phyloP scores from a whole-genome alignment of 2,329 filamentous ascomycete genomes.

The Fusarium continuum region DNA sequence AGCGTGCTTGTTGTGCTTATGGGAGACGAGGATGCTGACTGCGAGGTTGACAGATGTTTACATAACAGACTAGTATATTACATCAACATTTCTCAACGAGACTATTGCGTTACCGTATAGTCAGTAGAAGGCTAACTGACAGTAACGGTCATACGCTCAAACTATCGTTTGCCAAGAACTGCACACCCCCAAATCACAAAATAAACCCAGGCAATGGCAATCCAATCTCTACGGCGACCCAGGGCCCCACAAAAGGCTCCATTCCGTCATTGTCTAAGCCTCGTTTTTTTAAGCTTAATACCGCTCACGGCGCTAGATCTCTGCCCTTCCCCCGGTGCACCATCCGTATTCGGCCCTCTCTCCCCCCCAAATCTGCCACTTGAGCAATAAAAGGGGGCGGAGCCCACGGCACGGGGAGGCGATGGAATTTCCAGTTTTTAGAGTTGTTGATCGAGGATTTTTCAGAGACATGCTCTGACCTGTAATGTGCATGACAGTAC shows the following conservation, averaged over 20 bases:
- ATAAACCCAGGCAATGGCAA: too few relatives aligned
- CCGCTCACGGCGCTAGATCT: conserved; percentile 23
- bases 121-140: too few relatives aligned
- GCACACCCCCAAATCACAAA: neutral
- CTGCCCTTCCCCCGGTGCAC: neutral
- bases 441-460: too few relatives aligned
- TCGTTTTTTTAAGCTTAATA: conserved; percentile 33
- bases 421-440: conserved; percentile 8
- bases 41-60: too few relatives aligned
- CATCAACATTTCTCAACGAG: too few relatives aligned
- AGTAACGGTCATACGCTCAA: neutral
- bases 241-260: neutral
- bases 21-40: too few relatives aligned
- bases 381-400: conserved; percentile 10
- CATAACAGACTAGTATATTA: too few relatives aligned
- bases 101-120: too few relatives aligned
- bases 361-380: neutral
- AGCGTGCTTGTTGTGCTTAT: too few relatives aligned
- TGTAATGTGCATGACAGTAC: neutral
- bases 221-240: conserved; percentile 1
- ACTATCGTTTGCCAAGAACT: neutral
- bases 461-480: neutral
- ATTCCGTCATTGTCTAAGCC: conserved; percentile 28
- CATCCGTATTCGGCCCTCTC: neutral
- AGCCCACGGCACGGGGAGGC: neutral